Base-by-base conservation (phyloP, 1,284 basidiomycete genomes). In the Ganoderma sinense region DNA sequence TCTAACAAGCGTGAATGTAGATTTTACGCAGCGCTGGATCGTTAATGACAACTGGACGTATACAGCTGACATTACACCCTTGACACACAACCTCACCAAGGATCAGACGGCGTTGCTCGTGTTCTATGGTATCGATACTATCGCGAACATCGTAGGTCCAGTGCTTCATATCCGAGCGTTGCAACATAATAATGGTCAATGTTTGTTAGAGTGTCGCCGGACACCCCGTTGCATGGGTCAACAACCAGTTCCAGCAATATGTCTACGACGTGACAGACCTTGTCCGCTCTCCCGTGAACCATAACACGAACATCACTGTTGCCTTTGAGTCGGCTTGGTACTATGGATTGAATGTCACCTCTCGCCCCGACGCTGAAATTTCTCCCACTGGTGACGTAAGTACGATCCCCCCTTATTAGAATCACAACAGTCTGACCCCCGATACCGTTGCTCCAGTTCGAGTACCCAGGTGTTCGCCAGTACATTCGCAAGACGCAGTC, bases 11-110 rank as follows among this genome's bases (percentile, higher is more conserved):
- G 33, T n/a, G 2, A 10, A 31, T 63, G 29, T 65, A 88, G 87
- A 90, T 69, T 89, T 86, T 69, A 86, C 84, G 0, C 81, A 87
- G 73, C 82, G 89, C 70, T 89, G 88, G 88, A 82, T 91, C 56
- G 82, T 84, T 23, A 80, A 86, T 55, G 88, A 91, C 68, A 86
- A 86, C 64, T 90, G 90, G 88, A 89, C 87, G 0, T 90, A 89
- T 73, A 88, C 87, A 0, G 88, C 89, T 0, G 85, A 87, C 70
- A 73, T 91, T 41, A 74, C 81, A 0, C 85, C 87, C 5, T 82
- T 88, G 63, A 76, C 80, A 4, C 66, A 77, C 66, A 65, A 66
- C 20, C 18, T 78, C 39, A 74, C 75, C 31, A 53, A 76, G 41
- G 63, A 73, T 18, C 48, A 76, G 10, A 77, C 80, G 31, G 80